Conservation (phyloP, 352 stramenopile species). For the Pythium myriotylum region DNA sequence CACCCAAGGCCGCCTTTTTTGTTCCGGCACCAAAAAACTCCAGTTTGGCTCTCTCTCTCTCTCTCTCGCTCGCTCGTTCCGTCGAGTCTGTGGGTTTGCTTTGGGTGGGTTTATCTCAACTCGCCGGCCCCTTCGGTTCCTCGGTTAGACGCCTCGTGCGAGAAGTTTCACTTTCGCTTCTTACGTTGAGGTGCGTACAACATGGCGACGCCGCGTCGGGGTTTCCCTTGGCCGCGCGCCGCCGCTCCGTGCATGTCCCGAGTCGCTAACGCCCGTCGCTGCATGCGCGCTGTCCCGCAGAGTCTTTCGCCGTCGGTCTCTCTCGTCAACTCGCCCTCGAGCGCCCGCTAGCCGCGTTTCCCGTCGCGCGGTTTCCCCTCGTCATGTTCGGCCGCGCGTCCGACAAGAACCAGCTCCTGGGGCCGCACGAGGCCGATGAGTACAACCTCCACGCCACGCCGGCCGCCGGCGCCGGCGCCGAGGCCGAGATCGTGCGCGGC, state of each 20-base stretch:
- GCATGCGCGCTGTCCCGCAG: constrained; percentile 7
- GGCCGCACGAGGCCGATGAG: constrained; percentile 40
- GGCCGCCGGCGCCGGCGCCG: constrained; percentile 41
- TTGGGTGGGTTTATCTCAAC: constrained; percentile 1
- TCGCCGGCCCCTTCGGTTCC: background rate
- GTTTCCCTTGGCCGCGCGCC: too few species aligned
- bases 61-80: too few species aligned
- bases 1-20: constrained; percentile 1
- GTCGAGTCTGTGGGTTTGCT: constrained; percentile 7
- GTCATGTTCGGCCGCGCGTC: constrained; percentile 49
- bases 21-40: constrained; percentile 11
- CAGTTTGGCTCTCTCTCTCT: too few species aligned
- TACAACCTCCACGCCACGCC: constrained; percentile 75
- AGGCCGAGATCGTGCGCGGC: constrained; percentile 64
- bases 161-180: constrained; percentile 24
- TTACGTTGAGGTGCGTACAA: constrained; percentile 24
- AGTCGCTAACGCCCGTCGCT: background rate
- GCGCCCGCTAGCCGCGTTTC: background rate
- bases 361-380: background rate
- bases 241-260: background rate
- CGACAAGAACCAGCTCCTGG: constrained; percentile 46
- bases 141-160: background rate
- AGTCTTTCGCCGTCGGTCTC: constrained; percentile 15
- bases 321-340: constrained; percentile 19
- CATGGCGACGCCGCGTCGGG: constrained; percentile 3